Conservation (phyloP, 345 rosid species). For the Camelina laxa region DNA sequence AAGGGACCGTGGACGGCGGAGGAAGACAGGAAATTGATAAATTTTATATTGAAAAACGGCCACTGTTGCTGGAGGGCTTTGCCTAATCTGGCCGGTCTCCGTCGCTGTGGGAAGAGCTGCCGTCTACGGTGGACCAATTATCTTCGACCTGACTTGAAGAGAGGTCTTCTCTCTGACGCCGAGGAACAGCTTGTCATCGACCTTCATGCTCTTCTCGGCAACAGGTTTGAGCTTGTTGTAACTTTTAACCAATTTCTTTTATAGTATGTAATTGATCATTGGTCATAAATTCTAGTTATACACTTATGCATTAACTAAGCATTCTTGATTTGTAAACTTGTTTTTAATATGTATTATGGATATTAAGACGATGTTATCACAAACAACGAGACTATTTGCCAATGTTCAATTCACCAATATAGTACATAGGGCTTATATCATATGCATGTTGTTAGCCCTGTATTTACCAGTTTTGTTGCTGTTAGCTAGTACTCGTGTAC, state of each 20-base stretch:
- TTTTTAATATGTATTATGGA: not conserved
- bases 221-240: conserved; percentile 46
- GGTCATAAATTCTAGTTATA: not conserved
- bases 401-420: not conserved
- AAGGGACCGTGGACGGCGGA: conserved; percentile 78
- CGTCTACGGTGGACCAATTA: conserved; percentile 81
- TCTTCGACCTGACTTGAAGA: conserved; percentile 73
- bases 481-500: not conserved
- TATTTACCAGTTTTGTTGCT: not conserved
- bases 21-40: conserved; percentile 65
- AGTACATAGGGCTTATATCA: not conserved
- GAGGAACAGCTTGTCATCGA: conserved; percentile 69
- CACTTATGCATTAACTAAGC: not conserved
- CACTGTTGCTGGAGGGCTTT: conserved; percentile 73
- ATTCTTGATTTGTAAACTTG: not conserved
- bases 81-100: conserved; percentile 75
- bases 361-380: not conserved
- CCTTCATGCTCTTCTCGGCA: conserved; percentile 70
- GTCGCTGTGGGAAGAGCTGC: conserved; percentile 75
- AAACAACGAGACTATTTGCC: not conserved
- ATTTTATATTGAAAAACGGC: conserved; percentile 58
- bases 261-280: not conserved
- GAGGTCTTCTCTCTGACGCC: conserved; percentile 63
- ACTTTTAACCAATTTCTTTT: not conserved
- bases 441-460: not conserved